Percentiles rank a stretch among this genome's conserved stretches.
phyloP scores from a whole-genome alignment of 345 rosid species.

The Xanthoceras sorbifolium region DNA sequence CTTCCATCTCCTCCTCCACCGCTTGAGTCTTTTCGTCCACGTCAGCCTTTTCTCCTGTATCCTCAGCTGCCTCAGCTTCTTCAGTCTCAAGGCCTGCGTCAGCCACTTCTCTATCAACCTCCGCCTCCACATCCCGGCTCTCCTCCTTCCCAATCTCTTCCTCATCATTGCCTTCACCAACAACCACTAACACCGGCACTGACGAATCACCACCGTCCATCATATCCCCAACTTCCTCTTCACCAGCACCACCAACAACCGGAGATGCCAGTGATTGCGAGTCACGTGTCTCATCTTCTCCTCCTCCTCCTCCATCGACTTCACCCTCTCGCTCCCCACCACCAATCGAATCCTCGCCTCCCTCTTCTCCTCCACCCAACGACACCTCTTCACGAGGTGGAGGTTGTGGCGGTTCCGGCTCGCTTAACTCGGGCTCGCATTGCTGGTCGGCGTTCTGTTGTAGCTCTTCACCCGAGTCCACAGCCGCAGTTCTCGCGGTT shows the following conservation, averaged over 20 bases:
- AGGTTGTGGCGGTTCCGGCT: slow-evolving; percentile 5
- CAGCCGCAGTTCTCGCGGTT: background rate
- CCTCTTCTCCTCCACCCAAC: background rate
- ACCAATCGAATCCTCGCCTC: slow-evolving; percentile 14
- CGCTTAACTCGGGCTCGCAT: slow-evolving; percentile 30
- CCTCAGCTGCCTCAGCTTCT: background rate
- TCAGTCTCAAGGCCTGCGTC: too few relatives aligned
- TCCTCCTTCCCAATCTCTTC: slow-evolving; percentile 22
- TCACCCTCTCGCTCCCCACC: slow-evolving; percentile 18
- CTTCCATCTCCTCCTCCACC: slow-evolving; percentile 29
- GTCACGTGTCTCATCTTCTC: background rate
- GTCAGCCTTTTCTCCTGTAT: slow-evolving; percentile 12
- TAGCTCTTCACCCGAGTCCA: slow-evolving; percentile 3
- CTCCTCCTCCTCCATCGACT: slow-evolving; percentile 22
- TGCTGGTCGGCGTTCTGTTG: slow-evolving; percentile 15
- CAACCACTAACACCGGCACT: background rate
- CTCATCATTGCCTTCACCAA: slow-evolving; percentile 17
- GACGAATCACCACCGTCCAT: slow-evolving; percentile 13
- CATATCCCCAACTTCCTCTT: background rate
- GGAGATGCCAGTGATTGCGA: background rate
- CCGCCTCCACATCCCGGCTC: slow-evolving; percentile 19
- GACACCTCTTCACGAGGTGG: background rate
- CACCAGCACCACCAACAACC: slow-evolving; percentile 5
- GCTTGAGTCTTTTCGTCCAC: slow-evolving; percentile 11
- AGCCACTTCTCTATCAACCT: slow-evolving; percentile 17